Evolutionary conservation across 225 moss, liverwort and hornwort genomes (phyloP), one percentile per base, ranked within the genome.

Genomic region (Pseudoscleropodium purum): DNA sequence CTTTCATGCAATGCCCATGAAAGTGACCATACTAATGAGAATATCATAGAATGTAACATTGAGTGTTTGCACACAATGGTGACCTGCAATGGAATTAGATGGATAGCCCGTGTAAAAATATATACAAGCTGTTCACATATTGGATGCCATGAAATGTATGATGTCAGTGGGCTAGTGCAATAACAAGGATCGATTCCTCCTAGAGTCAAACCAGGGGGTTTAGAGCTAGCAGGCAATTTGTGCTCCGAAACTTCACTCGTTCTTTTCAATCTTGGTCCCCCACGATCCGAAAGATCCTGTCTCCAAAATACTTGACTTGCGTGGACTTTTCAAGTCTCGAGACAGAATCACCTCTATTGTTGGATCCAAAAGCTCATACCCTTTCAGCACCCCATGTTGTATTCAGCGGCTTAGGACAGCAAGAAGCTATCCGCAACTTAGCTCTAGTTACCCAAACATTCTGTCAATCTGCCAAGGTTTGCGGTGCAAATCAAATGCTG

Each of bases 401-500:
- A 36, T 43, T 74, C 29, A 26, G 54, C 43, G 37, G 23, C 60
- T 45, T 34, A n/a, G 41, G 75, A 68, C 59, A 82, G 82, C 67
- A 60, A 91, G 63, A 73, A 64, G 41, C 52, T 82, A 61, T 68
- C 75, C 51, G 41, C 57, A 81, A 43, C 15, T 43, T 43, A 61
- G 61, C 43, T 43, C 43, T 43, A 34, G 15, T 25, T 39, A 45
- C 64, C 31, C 26, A 62, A 29, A 82, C 61, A 45, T 66, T 47
- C 81, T 36, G 41, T 41, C 31, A 72, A 85, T 43, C 41, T 79
- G 64, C 41, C 65, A 79, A 79, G 43, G 17, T 73, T 84, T 83
- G 56, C 34, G 14, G 36, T 75, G 59, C n/a, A 37, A 60, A 80
- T 91, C 77, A 93, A 81, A 93, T 86, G 84, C 52, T 89, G 75